Evolutionary conservation across 164 flowering plant genomes (phyloP), one percentile per base, ranked within the genome.

Genomic region (Nelumbo lutea): DNA sequence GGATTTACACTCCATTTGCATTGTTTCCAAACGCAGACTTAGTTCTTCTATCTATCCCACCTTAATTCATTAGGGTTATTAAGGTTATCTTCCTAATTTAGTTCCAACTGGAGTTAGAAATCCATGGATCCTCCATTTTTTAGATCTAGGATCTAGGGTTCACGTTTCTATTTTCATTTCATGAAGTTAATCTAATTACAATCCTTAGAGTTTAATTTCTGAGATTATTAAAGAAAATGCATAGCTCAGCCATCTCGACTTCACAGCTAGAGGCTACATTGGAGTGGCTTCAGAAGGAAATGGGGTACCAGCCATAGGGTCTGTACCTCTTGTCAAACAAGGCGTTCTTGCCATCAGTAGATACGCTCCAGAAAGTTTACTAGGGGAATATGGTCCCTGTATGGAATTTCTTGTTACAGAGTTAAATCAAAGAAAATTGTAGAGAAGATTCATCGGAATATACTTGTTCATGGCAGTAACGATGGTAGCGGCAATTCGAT

Each of bases 351-450:
- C 97, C 96, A 0, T 84, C 96, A 0, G 51, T 75, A 1, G 98
- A 92, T 51, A 75, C 98, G 9, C 71, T 95, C 5, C 84, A 94
- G 7, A 89, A 83, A 79, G 77, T 95, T 65, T 89, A 90, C 77
- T 83, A 95, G 0, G 98, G 99, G 48, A 95, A 95, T 69, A 95
- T 90, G 97, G 84, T 94, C 3, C 95, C 93, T 0, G 78, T 92
- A 41, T 95, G 96, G 96, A 82, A 74, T 70, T 95, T 90, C 72
- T 67, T 95, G 70, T 67, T 95, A 0, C 82, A 78, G 95, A 51
- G 95, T 89, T 64, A 93, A 95, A 69, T 95, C 97, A 68, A 97
- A 95, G 90, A 92, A 88, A 76, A 92, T 97, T 1, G 98, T 88
- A 74, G 88, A 88, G 80, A 87, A 76, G 61, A 85, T 92, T 47